Evolutionary conservation across 1,284 basidiomycete genomes (phyloP).

Genomic region (Meripilus lineatus): DNA sequence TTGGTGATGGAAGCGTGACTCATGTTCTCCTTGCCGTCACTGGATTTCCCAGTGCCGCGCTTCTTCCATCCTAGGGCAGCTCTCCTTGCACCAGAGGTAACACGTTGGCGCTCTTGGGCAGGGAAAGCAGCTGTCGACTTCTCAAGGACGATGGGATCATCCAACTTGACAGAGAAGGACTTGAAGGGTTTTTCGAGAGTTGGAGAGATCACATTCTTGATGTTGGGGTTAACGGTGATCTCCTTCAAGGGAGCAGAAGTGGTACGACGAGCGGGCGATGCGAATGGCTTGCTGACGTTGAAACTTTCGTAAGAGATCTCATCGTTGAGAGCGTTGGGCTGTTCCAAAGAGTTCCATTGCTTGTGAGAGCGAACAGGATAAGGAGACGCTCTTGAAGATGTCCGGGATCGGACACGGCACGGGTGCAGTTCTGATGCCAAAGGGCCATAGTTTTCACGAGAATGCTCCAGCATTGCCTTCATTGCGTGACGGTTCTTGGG

Average conservation of each 20-base stretch:
- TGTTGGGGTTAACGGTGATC: conserved; percentile 36
- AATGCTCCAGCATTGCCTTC: conserved; percentile 68
- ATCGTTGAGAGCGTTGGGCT: too few species aligned
- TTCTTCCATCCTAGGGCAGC: conserved; percentile 59
- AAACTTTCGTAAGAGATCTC: background rate
- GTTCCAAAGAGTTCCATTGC: conserved; percentile 43
- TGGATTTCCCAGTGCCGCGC: conserved; percentile 36
- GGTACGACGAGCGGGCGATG: conserved; percentile 12
- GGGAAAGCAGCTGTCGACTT: conserved; percentile 15
- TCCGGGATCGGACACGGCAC: conserved; percentile 57
- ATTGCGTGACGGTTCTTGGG: conserved; percentile 60
- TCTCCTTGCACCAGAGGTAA: conserved; percentile 50
- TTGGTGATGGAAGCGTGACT: conserved; percentile 41
- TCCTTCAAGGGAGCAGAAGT: conserved; percentile 21
- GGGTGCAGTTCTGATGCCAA: conserved; percentile 64
- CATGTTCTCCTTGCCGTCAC: conserved; percentile 46
- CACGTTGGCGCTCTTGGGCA: conserved; percentile 45
- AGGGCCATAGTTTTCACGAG: conserved; percentile 61
- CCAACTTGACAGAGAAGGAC: conserved; percentile 28
- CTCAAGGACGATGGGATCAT: conserved; percentile 7
- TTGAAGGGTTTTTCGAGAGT: conserved; percentile 42
- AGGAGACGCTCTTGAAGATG: conserved; percentile 64
- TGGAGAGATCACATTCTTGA: conserved; percentile 22
- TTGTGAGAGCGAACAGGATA: conserved; percentile 55
- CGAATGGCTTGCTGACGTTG: conserved; percentile 14